A percentile compares a stretch with the other conserved stretches of the same genome.
These are phyloP conservation scores for Tolypocladium endophyticum DNA, from an alignment of 2,329 filamentous ascomycete species.

Conservation along the genomic window DNA sequence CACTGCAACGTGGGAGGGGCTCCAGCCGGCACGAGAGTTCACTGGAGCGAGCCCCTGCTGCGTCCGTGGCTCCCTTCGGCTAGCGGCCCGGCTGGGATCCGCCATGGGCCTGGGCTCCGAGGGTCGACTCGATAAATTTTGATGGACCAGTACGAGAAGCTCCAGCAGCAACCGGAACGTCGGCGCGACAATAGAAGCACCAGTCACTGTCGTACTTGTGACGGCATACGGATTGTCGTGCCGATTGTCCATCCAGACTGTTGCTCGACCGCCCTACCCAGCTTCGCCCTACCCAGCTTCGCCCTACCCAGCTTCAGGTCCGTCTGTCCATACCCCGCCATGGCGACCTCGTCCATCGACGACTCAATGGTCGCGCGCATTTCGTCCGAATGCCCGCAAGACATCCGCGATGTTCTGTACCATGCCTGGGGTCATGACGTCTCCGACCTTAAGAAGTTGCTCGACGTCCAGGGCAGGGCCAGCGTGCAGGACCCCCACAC, in stretches of 20 bases:
- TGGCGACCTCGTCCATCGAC: conserved; percentile 20
- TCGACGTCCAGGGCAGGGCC: conserved; percentile 52
- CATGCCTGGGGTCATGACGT: conserved; percentile 52
- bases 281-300: neutral
- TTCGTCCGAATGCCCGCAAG: conserved; percentile 38
- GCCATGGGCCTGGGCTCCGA: neutral
- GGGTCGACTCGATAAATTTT: neutral
- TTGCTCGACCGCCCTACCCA: neutral
- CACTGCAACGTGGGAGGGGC: conserved; percentile 12
- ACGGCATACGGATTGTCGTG: neutral
- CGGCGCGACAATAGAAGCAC: no score
- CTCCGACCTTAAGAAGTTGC: conserved; percentile 55
- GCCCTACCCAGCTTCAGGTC: neutral
- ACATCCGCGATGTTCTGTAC: conserved; percentile 39
- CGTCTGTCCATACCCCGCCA: neutral
- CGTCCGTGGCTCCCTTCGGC: neutral
- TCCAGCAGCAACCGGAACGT: neutral
- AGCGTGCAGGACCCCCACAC: conserved; percentile 78
- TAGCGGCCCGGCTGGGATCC: neutral
- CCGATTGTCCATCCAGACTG: neutral
- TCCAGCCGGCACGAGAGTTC: conserved; percentile 2
- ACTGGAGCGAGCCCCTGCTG: conserved; percentile 1
- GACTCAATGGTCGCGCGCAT: conserved; percentile 45
- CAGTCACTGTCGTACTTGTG: no score
- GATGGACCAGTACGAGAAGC: neutral